phyloP scores from a whole-genome alignment of 2,329 filamentous ascomycete species.

The Trichocomaceae sp. region DNA sequence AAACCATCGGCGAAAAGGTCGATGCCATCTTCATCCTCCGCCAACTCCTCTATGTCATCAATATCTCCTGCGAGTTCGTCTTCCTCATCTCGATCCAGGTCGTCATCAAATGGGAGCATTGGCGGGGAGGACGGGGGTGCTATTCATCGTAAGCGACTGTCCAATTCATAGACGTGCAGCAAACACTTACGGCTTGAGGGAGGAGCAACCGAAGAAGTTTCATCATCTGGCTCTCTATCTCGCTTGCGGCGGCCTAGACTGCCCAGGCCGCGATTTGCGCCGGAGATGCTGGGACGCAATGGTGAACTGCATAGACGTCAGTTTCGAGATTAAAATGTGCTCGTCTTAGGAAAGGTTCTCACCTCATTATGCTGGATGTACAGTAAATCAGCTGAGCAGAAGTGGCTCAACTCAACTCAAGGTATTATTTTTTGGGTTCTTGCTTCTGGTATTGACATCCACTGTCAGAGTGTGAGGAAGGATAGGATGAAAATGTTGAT shows the following conservation, averaged over 20 bases:
- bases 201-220: constrained; percentile 53
- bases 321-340: neutral
- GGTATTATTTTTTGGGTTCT: no score
- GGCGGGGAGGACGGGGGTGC: constrained; percentile 56
- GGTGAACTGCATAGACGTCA: constrained; percentile 58
- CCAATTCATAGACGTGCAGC: neutral
- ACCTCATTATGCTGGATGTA: constrained; percentile 12
- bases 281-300: constrained; percentile 70
- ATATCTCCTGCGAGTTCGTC: constrained; percentile 57
- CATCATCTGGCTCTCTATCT: constrained; percentile 58
- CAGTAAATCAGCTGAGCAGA: neutral
- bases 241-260: constrained; percentile 54
- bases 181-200: constrained; percentile 56
- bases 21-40: constrained; percentile 63
- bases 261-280: constrained; percentile 67
- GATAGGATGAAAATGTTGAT: neutral
- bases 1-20: constrained; percentile 64
- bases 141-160: constrained; percentile 19
- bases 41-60: constrained; percentile 61
- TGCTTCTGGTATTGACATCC: neutral
- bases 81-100: constrained; percentile 46
- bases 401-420: neutral
- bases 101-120: constrained; percentile 46
- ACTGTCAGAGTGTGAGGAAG: neutral
- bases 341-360: neutral